Evolutionary conservation across 768 basidiomycete genomes (phyloP).

Genomic region (Inosperma sp.): DNA sequence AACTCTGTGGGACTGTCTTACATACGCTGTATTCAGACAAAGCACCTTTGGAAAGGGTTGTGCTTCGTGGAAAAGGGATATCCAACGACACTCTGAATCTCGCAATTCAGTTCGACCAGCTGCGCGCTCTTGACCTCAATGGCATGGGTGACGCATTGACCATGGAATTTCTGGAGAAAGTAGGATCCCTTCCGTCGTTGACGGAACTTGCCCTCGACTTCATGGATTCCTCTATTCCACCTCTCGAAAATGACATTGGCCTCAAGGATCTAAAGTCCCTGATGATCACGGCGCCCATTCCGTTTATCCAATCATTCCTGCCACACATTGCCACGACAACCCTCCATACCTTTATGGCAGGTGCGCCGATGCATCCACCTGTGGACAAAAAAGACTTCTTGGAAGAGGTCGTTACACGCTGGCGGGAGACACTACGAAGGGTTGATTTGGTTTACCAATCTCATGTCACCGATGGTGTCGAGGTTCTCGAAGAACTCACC

Average conservation of each 20-base stretch:
- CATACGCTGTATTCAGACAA: slow-evolving; percentile 26
- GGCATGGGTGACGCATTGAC: slow-evolving; percentile 26
- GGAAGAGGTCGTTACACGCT: slow-evolving; percentile 19
- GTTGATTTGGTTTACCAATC: slow-evolving; percentile 24
- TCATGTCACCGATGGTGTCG: slow-evolving; percentile 14
- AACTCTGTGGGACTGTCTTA: slow-evolving; percentile 30
- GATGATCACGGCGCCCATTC: slow-evolving; percentile 23
- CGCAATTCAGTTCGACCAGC: slow-evolving; percentile 18
- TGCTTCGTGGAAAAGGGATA: slow-evolving; percentile 23
- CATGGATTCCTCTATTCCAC: slow-evolving; percentile 13
- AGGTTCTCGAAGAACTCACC: slow-evolving; percentile 7
- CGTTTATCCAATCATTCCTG: slow-evolving; percentile 23
- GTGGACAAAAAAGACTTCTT: slow-evolving; percentile 23
- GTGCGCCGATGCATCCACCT: not conserved
- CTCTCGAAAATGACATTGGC: slow-evolving; percentile 23
- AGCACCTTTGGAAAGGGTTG: slow-evolving; percentile 13
- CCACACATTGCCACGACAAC: slow-evolving; percentile 19
- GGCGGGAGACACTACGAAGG: slow-evolving; percentile 21
- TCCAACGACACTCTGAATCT: slow-evolving; percentile 26
- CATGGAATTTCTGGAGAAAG: slow-evolving; percentile 20
- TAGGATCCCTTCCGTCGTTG: slow-evolving; percentile 24
- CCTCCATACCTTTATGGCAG: slow-evolving; percentile 2
- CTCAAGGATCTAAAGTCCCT: slow-evolving; percentile 24
- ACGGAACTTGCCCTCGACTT: slow-evolving; percentile 27
- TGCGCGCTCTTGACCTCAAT: slow-evolving; percentile 22